Conservation (phyloP, 768 basidiomycete genomes). For the Cantharellus anzutake region DNA sequence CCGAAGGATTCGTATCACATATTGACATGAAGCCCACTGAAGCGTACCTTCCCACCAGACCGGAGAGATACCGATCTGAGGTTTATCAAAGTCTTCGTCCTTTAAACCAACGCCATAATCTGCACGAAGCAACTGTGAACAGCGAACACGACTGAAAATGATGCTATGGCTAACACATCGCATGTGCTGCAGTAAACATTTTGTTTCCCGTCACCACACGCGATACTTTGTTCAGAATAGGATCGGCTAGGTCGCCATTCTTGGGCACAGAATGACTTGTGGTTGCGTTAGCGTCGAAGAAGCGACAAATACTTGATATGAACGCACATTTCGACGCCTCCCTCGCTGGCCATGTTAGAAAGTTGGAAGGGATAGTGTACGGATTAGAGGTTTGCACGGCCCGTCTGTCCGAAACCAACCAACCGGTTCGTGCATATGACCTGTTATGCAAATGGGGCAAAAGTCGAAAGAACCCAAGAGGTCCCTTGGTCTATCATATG, state of each 20-base stretch:
- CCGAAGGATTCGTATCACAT: neutral
- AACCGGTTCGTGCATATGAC: no score
- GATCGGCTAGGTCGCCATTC: constrained; percentile 5
- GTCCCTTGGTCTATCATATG: no score
- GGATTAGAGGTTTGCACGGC: no score
- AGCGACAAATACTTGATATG: neutral
- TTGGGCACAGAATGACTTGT: neutral
- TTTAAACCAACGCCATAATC: constrained; percentile 65
- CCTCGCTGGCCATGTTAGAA: neutral
- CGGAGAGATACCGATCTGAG: constrained; percentile 80
- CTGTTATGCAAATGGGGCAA: no score
- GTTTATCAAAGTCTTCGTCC: constrained; percentile 67
- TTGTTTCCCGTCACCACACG: constrained; percentile 59
- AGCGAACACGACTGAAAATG: neutral
- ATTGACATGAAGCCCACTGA: neutral
- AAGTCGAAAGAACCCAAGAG: no score
- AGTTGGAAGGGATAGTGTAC: neutral
- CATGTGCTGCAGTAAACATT: constrained; percentile 47
- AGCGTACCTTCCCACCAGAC: constrained; percentile 82
- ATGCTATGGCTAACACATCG: constrained; percentile 46
- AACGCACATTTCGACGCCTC: constrained; percentile 1
- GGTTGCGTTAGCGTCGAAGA: neutral
- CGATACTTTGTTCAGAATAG: constrained; percentile 56
- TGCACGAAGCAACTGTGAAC: constrained; percentile 13
- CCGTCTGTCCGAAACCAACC: no score